phyloP scores from a whole-genome alignment of 768 basidiomycete species.

The Leccinum incarnatum region DNA sequence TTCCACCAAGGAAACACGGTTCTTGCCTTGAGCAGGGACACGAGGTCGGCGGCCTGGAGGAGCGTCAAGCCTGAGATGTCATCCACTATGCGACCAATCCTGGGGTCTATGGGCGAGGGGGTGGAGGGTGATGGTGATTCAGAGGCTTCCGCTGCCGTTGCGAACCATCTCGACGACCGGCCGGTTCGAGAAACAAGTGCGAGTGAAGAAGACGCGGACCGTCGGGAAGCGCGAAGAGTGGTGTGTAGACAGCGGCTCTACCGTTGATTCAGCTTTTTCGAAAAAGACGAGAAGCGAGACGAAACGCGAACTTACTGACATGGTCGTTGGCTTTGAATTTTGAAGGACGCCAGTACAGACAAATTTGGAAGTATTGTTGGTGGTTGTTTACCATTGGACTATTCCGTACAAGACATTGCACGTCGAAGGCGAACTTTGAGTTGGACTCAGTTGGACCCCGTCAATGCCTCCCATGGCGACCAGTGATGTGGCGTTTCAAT shows the following conservation, averaged over 20 bases:
- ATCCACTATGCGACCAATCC: constrained; percentile 82
- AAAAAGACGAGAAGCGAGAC: not conserved
- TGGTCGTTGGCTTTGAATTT: constrained; percentile 18
- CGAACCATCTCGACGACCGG: constrained; percentile 50
- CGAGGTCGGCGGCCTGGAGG: constrained; percentile 93
- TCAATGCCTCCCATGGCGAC: not conserved
- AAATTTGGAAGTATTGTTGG: constrained; percentile 25
- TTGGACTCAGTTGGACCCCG: not conserved
- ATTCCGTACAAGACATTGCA: too few species aligned
- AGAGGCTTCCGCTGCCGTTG: constrained; percentile 46
- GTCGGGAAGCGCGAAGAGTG: constrained; percentile 15
- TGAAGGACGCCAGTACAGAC: constrained; percentile 8
- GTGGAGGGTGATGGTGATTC: constrained; percentile 36
- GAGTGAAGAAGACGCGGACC: constrained; percentile 14
- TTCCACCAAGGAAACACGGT: not conserved
- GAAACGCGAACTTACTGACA: constrained; percentile 24
- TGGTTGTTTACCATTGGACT: constrained; percentile 2
- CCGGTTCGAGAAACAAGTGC: constrained; percentile 25
- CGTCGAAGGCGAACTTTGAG: too few species aligned
- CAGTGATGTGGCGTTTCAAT: not conserved
- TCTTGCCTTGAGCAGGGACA: constrained; percentile 82
- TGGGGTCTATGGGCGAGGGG: constrained; percentile 51
- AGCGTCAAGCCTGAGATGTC: constrained; percentile 87
- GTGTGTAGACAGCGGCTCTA: constrained; percentile 23
- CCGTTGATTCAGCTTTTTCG: not conserved